Base-by-base conservation (phyloP, 495 filamentous ascomycete genomes). In the Podospora appendiculata region DNA sequence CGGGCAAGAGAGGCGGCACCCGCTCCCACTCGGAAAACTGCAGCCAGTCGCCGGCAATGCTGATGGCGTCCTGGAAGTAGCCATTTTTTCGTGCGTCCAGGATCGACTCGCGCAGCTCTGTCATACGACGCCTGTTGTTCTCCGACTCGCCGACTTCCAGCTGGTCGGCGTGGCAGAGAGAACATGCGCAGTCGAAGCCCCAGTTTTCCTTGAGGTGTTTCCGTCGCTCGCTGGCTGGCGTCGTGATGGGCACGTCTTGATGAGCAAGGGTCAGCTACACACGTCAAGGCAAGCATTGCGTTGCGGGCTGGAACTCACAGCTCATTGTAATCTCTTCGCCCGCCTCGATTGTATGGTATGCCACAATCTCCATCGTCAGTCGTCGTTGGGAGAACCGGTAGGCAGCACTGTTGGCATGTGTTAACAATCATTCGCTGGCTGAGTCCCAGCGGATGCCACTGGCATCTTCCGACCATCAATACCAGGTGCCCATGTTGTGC, bases 241-340 rank as follows among this genome's bases (percentile, higher is more conserved):
- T 57, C 2, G 56, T 59, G 3, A 72, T 56, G 9, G 66, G 65
- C 8, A 66, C 62, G 17, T 73, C 69, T 73, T 16, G 17, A 48
- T 4, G 8, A 18, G 16, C 17, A 36, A 19, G 18, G 45, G 7
- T 16, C 32, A 18, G 14, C 12, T 14, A 42, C 13, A 42, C 14
- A n/a, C 8, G 41, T 3, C 13, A 18, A 18, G 5, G 2, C 25
- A 25, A 25, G 2, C 25, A 25, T 25, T 25, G 2, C 2, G 25
- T 25, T 25, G 25, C 25, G 25, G 4, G 41, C 8, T 32, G 25
- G n/a, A 2, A 49, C 66, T 33, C 60, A 70, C 72, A 74, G 49
- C 67, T 71, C 42, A 75, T 71, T 8, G 46, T 50, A 19, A 75
- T 66, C 50, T 75, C 72, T 8, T 73, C 67, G 32, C 70, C 71